These are phyloP conservation scores for Floccularia luteovirens DNA, from an alignment of 768 basidiomycete genomes.

Conservation along the genomic window DNA sequence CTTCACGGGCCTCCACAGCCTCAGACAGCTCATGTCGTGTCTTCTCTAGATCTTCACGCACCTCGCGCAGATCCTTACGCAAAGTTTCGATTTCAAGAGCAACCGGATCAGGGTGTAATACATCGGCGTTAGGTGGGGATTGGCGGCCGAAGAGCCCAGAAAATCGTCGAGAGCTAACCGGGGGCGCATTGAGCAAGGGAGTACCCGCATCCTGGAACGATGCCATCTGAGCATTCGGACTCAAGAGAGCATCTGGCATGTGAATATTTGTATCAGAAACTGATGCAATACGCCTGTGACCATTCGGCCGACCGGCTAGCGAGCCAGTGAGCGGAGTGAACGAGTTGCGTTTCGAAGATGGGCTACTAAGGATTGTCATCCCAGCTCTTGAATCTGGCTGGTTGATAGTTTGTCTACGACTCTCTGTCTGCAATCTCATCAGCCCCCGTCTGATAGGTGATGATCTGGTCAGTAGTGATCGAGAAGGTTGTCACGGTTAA, in stretches of 20 bases:
- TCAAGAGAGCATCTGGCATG: slow-evolving; percentile 11
- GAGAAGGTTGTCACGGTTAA: too few species aligned
- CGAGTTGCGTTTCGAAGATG: slow-evolving; percentile 63
- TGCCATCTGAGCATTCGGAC: slow-evolving; percentile 23
- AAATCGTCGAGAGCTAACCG: slow-evolving; percentile 27
- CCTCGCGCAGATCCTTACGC: slow-evolving; percentile 46
- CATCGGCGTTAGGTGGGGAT: slow-evolving; percentile 33
- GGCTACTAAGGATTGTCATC: slow-evolving; percentile 26
- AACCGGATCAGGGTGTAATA: slow-evolving; percentile 16
- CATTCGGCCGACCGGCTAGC: slow-evolving; percentile 24
- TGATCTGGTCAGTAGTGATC: slow-evolving; percentile 2
- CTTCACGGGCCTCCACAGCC: slow-evolving; percentile 77
- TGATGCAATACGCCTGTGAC: slow-evolving; percentile 69
- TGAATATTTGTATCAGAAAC: slow-evolving; percentile 38
- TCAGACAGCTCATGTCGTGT: slow-evolving; percentile 65
- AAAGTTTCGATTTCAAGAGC: slow-evolving; percentile 46
- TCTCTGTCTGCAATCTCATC: slow-evolving; percentile 82
- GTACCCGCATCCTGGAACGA: slow-evolving; percentile 23
- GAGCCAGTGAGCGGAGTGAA: slow-evolving; percentile 68
- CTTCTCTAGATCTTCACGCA: slow-evolving; percentile 56
- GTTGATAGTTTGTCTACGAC: slow-evolving; percentile 49
- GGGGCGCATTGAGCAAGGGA: slow-evolving; percentile 12
- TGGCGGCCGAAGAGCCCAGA: slow-evolving; percentile 48
- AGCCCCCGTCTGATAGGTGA: slow-evolving; percentile 55
- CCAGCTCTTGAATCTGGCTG: slow-evolving; percentile 51